Evolutionary conservation across 306 rosid species (phyloP).

Genomic region (Pyrus pyrifolia): DNA sequence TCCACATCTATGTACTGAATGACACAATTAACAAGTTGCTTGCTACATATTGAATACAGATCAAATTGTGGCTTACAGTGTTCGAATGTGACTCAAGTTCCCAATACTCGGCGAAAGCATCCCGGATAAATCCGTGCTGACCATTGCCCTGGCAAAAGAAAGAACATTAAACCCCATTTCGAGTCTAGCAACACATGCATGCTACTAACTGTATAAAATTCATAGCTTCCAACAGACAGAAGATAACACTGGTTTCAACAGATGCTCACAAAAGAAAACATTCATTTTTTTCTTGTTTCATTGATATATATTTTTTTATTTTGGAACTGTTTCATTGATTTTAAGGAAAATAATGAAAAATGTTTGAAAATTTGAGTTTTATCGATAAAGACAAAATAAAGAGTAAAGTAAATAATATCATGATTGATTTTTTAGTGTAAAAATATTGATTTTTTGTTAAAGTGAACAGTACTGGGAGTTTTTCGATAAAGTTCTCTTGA

Average conservation of each 20-base stretch:
- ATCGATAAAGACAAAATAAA: too few species aligned
- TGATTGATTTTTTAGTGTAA: too few species aligned
- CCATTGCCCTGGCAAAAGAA: constrained; percentile 66
- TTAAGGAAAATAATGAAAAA: too few species aligned
- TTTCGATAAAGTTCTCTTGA: too few species aligned
- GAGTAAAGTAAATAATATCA: too few species aligned
- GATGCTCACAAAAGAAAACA: not conserved
- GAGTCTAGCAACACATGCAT: constrained; percentile 5
- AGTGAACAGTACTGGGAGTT: too few species aligned
- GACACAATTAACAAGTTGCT: too few species aligned
- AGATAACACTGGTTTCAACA: not conserved
- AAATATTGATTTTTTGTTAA: too few species aligned
- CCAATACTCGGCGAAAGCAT: constrained; percentile 71
- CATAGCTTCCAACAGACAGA: not conserved
- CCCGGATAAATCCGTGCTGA: constrained; percentile 67
- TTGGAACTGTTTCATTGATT: too few species aligned
- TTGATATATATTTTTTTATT: not conserved
- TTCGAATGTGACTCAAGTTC: constrained; percentile 67
- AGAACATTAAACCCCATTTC: not conserved
- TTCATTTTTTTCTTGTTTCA: not conserved
- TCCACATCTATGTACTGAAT: too few species aligned
- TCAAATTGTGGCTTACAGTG: constrained; percentile 50
- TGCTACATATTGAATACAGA: not conserved
- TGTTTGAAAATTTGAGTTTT: too few species aligned
- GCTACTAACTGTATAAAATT: not conserved